Base-by-base conservation (phyloP, 2,329 filamentous ascomycete genomes). In the Aspergillus awamori region DNA sequence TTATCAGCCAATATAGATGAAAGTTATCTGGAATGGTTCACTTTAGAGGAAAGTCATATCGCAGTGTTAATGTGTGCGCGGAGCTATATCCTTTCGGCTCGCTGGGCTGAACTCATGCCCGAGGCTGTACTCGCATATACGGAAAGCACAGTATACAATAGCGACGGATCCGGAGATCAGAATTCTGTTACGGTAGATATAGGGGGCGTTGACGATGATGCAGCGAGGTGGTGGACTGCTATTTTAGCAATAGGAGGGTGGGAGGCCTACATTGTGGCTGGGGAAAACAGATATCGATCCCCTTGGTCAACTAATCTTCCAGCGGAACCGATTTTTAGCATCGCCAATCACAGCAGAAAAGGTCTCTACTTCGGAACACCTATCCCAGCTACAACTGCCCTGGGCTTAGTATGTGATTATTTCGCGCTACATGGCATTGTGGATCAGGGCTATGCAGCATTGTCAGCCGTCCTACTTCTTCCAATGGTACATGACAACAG, bases 251-350 rank as follows among this genome's bases (percentile, higher is more conserved):
- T 41, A 30, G 39, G 20, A 38, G 51, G 48, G 24, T 59, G 57
- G 41, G 28, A 53, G 30, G 57, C 57, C n/a, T 59, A 54, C 41
- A 59, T 54, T 41, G 8, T 49, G 8, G 30, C 30, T 11, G 26
- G 30, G 1, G 41, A 59, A 28, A n/a, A 49, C 24, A 59, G 41
- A 41, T 49, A 41, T 22, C 28, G 39, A 47, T 59, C 57, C 8
- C 51, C 57, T 41, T 59, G 57, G 57, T 59, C 51, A 55, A 59
- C 54, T 30, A 47, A 39, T 49, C 57, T 59, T 49, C 51, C 51
- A 10, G 39, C 28, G 30, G 39, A 17, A 39, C 49, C 49, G 26
- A 48, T 20, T 20, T 20, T 20, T 20, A 20, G 20, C 20, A 20
- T 20, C 20, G 20, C 20, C 26, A 26, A 26, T 26, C 26, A 26